phyloP scores from a whole-genome alignment of 2,329 filamentous ascomycete species.

The Claviceps sp. region DNA sequence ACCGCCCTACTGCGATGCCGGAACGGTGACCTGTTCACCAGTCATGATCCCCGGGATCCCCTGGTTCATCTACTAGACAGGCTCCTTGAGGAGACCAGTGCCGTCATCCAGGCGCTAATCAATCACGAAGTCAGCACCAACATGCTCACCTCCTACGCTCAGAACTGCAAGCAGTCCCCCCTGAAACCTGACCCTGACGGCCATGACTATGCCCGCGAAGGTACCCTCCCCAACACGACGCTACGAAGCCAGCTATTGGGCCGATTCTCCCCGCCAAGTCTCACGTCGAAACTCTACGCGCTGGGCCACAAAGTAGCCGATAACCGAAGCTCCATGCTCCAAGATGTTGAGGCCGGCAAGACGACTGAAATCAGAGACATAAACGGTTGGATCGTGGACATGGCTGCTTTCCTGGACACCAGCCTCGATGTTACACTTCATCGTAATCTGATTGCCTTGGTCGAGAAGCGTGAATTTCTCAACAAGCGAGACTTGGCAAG shows the following conservation, averaged over 20 bases:
- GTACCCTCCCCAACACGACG: background rate
- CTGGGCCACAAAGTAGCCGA: constrained; percentile 34
- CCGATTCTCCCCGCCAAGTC: constrained; percentile 27
- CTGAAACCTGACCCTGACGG: background rate
- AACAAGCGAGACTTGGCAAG: constrained; percentile 20
- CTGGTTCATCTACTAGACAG: constrained; percentile 49
- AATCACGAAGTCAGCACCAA: constrained; percentile 36
- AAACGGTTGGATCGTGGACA: constrained; percentile 44
- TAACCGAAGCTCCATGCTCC: constrained; percentile 50
- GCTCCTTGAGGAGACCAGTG: constrained; percentile 60
- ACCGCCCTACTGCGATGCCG: constrained; percentile 62
- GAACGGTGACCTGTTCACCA: constrained; percentile 60
- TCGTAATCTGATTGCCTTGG: constrained; percentile 27
- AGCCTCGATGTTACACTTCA: constrained; percentile 24
- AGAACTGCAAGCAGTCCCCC: background rate
- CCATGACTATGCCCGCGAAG: background rate
- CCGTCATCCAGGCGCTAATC: constrained; percentile 57
- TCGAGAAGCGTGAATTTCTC: constrained; percentile 23
- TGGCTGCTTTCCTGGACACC: constrained; percentile 24
- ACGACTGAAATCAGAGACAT: constrained; percentile 44
- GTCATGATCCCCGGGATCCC: constrained; percentile 17
- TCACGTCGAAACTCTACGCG: constrained; percentile 32
- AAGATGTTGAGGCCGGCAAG: constrained; percentile 39
- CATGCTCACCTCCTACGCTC: constrained; percentile 19
- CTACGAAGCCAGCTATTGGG: constrained; percentile 2